Evolutionary conservation across 305 asterid species (phyloP).

Genomic region (Fraxinus baroniana): DNA sequence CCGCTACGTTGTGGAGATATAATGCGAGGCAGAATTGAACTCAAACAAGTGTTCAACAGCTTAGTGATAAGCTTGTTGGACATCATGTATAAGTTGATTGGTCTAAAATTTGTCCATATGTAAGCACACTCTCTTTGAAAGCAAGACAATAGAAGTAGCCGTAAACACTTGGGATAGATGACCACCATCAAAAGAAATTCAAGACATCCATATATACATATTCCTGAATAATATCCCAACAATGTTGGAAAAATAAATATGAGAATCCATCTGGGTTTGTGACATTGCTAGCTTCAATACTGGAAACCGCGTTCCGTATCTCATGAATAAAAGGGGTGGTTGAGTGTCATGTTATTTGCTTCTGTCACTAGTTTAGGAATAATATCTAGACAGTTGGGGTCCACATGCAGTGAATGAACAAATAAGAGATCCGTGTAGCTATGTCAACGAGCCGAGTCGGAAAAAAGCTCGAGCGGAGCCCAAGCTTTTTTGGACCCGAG

Average conservation of each 20-base stretch:
- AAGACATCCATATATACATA: neutral
- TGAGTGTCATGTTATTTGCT: neutral
- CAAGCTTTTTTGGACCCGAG: too few relatives aligned
- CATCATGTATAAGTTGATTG: neutral
- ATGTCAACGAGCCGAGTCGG: too few relatives aligned
- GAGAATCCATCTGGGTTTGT: neutral
- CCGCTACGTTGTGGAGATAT: neutral
- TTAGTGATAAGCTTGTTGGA: neutral
- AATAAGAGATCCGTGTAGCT: neutral
- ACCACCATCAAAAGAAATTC: neutral
- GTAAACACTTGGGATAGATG: neutral
- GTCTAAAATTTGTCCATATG: neutral
- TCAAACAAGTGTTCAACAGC: neutral
- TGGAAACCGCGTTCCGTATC: neutral
- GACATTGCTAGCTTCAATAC: neutral
- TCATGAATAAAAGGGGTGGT: neutral
- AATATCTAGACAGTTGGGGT: neutral
- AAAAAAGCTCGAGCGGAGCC: too few relatives aligned
- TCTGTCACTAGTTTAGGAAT: neutral
- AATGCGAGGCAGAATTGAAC: neutral
- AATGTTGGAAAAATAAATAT: neutral
- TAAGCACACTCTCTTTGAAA: neutral
- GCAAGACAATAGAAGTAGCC: neutral
- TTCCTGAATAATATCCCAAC: neutral
- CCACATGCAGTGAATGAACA: neutral